Conservation (phyloP, 306 rosid species). For the Astragalus glycyphyllos region DNA sequence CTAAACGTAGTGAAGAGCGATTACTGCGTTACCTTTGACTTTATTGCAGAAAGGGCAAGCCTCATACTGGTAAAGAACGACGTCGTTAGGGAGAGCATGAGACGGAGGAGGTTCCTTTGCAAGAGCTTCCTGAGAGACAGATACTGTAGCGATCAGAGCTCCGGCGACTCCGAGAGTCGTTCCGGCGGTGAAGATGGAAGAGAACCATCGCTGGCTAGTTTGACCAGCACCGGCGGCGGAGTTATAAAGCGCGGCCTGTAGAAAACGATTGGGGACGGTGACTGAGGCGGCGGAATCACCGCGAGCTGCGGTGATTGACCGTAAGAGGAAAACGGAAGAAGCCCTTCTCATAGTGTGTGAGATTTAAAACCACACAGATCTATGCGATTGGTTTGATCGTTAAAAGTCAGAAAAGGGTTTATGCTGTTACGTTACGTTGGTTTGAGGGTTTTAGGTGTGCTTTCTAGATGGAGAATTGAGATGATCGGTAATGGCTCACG, state of each 20-base stretch:
- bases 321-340: conserved; percentile 53
- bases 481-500: neutral
- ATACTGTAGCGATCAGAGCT: conserved; percentile 52
- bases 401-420: conserved; percentile 32
- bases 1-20: neutral
- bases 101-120: conserved; percentile 80
- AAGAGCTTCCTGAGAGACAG: conserved; percentile 59
- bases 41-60: conserved; percentile 97
- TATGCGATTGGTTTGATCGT: neutral
- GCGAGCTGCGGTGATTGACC: conserved; percentile 59
- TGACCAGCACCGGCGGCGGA: conserved; percentile 35
- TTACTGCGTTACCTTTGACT: conserved; percentile 65
- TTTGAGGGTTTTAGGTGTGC: conserved; percentile 41
- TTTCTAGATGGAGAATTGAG: neutral
- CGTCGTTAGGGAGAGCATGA: conserved; percentile 66
- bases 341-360: conserved; percentile 67
- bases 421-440: neutral
- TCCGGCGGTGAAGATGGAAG: conserved; percentile 45
- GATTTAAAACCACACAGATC: conserved; percentile 30
- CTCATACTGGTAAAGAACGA: conserved; percentile 89
- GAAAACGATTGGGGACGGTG: conserved; percentile 50
- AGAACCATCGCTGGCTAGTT: conserved; percentile 51
- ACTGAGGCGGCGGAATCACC: conserved; percentile 41
- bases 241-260: conserved; percentile 63
- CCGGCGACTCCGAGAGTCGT: conserved; percentile 64